A percentile compares a stretch with the other conserved stretches of the same genome.
Evolutionary conservation across 495 filamentous ascomycete species (phyloP).

Genomic region (Podospora australis): DNA sequence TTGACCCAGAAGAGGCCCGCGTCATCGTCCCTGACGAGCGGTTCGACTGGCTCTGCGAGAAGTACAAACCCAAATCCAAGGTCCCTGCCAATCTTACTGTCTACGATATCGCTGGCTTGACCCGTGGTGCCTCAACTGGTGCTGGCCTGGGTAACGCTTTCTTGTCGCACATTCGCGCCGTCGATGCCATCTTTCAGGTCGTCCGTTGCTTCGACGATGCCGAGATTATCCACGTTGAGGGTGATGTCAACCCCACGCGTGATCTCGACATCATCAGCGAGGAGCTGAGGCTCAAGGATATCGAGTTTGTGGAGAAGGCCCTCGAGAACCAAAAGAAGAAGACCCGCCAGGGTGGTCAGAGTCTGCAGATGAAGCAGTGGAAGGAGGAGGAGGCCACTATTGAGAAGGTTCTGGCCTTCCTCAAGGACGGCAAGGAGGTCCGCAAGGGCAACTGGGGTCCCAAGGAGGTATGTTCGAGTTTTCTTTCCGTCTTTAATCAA

Average conservation of each 20-base stretch:
- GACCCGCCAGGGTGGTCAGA: constrained; percentile 89
- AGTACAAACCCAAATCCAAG: constrained; percentile 93
- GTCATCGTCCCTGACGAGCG: constrained; percentile 96
- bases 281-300: constrained; percentile 96
- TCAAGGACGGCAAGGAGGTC: constrained; percentile 87
- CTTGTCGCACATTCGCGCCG: constrained; percentile 96
- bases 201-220: constrained; percentile 99
- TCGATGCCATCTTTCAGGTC: constrained; percentile 99
- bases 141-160: constrained; percentile 97
- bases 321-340: constrained; percentile 85
- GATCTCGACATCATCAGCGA: constrained; percentile 96
- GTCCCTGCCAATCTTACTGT: constrained; percentile 97
- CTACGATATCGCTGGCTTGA: constrained; percentile 98
- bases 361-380: constrained; percentile 95
- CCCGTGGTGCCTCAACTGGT: constrained; percentile 91
- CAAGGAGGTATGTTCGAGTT: constrained; percentile 77
- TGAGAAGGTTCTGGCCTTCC: constrained; percentile 72
- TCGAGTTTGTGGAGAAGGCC: constrained; percentile 96
- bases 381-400: constrained; percentile 92
- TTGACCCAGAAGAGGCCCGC: constrained; percentile 96
- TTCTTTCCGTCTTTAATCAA: constrained; percentile 11
- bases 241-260: constrained; percentile 89
- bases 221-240: constrained; percentile 99
- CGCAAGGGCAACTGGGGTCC: constrained; percentile 81
- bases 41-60: constrained; percentile 90